Base-by-base conservation (phyloP, 1,139 yeast species). In the Suhomyces coccinellae region DNA sequence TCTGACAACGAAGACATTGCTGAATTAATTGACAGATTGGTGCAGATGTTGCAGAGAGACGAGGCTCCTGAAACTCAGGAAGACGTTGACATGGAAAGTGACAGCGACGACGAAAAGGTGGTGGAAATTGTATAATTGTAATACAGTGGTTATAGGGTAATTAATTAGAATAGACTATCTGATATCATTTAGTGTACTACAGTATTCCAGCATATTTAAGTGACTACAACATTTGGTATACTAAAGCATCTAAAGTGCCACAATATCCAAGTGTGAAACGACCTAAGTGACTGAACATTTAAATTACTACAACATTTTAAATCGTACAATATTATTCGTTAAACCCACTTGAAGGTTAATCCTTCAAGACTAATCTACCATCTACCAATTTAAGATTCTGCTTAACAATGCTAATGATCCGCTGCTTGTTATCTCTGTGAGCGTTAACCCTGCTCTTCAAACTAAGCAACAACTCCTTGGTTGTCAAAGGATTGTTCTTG, bases 41-140 rank as follows among this genome's bases (percentile, higher is more conserved):
- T 89, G 15, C 91, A 90, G 61, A 79, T 88, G 84, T 73, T 90
- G 52, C 85, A 86, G 91, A 82, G 98, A 71, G 98, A 91, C 57
- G 98, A 90, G 58, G 85, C 82, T 14, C 73, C 74, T 6, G 64
- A 48, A 20, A 59, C 44, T 2, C 61, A 54, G 10, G 59, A 52
- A 12, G 60, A 48, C 22, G 65, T 59, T 13, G 63, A 56, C 15
- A 66, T 65, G n/a, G 72, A 70, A 22, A 62, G 61, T 20, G 61
- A 62, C 26, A 62, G 61, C 43, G 63, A 64, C 31, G 67, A 70
- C 43, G 77, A 73, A 45, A 73, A 73, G 50, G 69, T 78, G 30
- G 82, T 80, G 39, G 85, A 83, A 55, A 68, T 81, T 47, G 67
- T 77, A 43, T 71, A 74, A 37, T n/a, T 37, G 40, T 38, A 38